Conservation (phyloP, 495 filamentous ascomycete genomes). For the Penicillium chermesinum region DNA sequence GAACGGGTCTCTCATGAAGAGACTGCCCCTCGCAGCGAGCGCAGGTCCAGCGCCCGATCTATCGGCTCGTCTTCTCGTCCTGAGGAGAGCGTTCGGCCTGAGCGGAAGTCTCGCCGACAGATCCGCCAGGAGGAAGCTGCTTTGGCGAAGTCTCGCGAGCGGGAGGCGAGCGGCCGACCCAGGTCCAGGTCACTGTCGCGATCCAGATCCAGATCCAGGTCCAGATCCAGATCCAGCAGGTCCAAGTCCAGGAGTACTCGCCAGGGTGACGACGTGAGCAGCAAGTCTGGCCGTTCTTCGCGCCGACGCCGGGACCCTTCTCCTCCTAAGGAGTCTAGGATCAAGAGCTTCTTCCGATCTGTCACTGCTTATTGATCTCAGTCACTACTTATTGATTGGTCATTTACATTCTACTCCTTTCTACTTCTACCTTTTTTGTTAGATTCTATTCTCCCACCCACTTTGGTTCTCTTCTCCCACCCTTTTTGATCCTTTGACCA, state of each 20-base stretch:
- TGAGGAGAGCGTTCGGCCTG: constrained; percentile 12
- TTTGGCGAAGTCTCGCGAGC: constrained; percentile 9
- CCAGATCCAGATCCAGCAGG: too few relatives aligned
- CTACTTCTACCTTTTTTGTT: background rate
- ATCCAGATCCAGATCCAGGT: too few relatives aligned
- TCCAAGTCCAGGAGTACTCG: background rate
- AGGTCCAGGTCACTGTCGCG: too few relatives aligned
- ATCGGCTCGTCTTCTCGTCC: constrained; percentile 23
- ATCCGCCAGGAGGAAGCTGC: constrained; percentile 11
- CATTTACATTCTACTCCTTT: background rate
- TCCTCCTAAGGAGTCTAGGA: constrained; percentile 29
- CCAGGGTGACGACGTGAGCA: constrained; percentile 12
- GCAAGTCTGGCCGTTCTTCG: constrained; percentile 21
- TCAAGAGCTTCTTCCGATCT: constrained; percentile 35
- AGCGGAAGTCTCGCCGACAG: constrained; percentile 12
- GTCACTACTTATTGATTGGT: background rate
- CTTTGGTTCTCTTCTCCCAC: background rate
- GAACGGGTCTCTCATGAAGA: constrained; percentile 24
- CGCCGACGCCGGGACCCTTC: constrained; percentile 32
- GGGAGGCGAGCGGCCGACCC: too few relatives aligned
- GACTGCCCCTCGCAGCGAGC: constrained; percentile 23
- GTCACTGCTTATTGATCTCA: constrained; percentile 25
- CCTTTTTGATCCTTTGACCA: background rate
- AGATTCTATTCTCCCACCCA: background rate
- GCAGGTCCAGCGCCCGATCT: constrained; percentile 25